Evolutionary conservation across 2,329 filamentous ascomycete species (phyloP), one percentile per base, ranked within the genome.

Genomic region (Exutisphaerella laricina): DNA sequence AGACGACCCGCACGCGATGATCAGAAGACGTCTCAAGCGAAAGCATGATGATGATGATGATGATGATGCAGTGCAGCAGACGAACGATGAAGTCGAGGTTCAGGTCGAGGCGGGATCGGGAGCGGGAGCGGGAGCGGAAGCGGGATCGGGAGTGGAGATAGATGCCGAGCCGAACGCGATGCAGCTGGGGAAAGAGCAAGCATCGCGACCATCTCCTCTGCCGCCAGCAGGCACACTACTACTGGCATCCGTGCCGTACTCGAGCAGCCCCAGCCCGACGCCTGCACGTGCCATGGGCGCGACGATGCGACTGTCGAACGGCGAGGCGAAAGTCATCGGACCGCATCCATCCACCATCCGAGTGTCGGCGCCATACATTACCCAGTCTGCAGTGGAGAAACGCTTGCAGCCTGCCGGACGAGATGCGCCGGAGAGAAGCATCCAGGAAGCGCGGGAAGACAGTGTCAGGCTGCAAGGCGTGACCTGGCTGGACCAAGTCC

Each of bases 401-500:
- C 81, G 82, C 63, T 75, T 94, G 45, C 48, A 48, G 21, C 43
- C 54, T 1, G 73, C 75, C 32, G 77, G 78, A 14, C 80, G 82
- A 49, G 80, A 80, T 28, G 79, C 83, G 57, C 84, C 86, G 58
- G 80, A 85, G 39, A 49, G 56, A 18, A 56, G 52, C 4, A 44
- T 57, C 13, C 56, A 54, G 16, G 63, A 65, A 45, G 79, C 84
- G 26, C 81, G 85, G 44, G 89, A 97, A 63, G 86, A 90, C 58
- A 79, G 70, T 48, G 80, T 87, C 52, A 81, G 90, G 39, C 69
- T 97, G 32, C 87, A 92, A 58, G 92, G 90, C 13, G 83, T 96
- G 7, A 79, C 87, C 46, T 84, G 90, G 74, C 90, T 98, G 49
- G 87, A 96, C 59, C 85, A 81, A 48, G 84, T 94, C 30, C 78